These are phyloP conservation scores for Acer yangbiense DNA, from an alignment of 345 rosid genomes.

Conservation along the genomic window DNA sequence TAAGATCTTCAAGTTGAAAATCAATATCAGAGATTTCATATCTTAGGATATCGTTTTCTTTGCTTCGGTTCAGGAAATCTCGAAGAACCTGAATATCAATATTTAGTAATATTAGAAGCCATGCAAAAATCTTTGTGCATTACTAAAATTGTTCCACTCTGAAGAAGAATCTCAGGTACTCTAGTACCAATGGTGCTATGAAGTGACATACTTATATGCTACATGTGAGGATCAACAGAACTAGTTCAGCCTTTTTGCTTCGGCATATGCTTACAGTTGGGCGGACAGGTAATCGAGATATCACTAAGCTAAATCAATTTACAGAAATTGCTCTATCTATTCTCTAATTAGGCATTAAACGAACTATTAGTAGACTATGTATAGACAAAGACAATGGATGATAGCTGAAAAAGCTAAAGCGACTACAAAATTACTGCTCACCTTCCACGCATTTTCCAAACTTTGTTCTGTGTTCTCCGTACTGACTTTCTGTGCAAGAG, in stretches of 20 bases:
- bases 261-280: not conserved
- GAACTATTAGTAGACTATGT: not conserved
- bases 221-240: not conserved
- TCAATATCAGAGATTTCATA: conserved; percentile 56
- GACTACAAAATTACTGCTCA: conserved; percentile 24
- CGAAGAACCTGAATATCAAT: conserved; percentile 64
- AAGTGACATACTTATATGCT: not conserved
- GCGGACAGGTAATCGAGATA: not conserved
- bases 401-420: conserved; percentile 10
- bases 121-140: not conserved
- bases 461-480: conserved; percentile 76
- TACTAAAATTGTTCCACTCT: conserved; percentile 1
- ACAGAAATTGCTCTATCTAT: not conserved
- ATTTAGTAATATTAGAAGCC: conserved; percentile 18
- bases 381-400: not conserved
- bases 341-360: not conserved
- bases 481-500: conserved; percentile 75
- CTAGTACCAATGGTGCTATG: not conserved
- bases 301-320: not conserved
- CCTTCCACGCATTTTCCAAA: conserved; percentile 98
- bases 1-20: conserved; percentile 71
- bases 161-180: not conserved
- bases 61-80: conserved; percentile 69
- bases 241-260: not conserved
- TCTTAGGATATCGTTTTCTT: conserved; percentile 58